Percentiles rank a stretch among this genome's conserved stretches.
These are phyloP conservation scores for Pterocarpus macrocarpus DNA, from an alignment of 306 rosid species.

Conservation along the genomic window DNA sequence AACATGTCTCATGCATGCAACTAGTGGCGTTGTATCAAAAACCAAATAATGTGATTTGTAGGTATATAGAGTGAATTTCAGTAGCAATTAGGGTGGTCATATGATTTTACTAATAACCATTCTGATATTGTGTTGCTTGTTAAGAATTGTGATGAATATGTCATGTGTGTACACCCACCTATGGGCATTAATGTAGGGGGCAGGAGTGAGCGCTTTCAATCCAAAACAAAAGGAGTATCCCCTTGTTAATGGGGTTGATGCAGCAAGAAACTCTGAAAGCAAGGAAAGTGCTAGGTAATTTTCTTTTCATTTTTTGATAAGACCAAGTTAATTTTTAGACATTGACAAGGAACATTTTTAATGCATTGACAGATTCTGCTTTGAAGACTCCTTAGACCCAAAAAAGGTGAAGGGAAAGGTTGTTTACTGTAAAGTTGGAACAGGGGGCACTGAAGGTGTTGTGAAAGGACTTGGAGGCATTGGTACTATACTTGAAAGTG, in stretches of 20 bases:
- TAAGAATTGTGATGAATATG: conserved; percentile 11
- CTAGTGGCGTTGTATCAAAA: not conserved
- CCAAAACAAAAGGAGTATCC: conserved; percentile 63
- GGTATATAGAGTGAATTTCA: not conserved
- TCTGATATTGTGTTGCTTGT: not conserved
- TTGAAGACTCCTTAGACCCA: conserved; percentile 63
- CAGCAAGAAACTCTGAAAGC: conserved; percentile 53
- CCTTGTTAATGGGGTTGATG: conserved; percentile 71
- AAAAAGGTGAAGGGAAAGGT: conserved; percentile 72
- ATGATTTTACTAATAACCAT: not conserved
- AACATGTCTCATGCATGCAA: not conserved
- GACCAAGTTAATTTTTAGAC: not conserved
- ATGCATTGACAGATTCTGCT: conserved; percentile 53
- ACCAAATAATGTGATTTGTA: conserved; percentile 1
- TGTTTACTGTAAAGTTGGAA: conserved; percentile 59
- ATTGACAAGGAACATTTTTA: not conserved
- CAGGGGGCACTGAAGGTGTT: conserved; percentile 71
- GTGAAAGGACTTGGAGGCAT: conserved; percentile 74
- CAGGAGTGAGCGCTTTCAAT: conserved; percentile 69
- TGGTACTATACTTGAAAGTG: conserved; percentile 68
- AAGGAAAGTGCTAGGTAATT: conserved; percentile 67
- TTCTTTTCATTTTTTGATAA: not conserved
- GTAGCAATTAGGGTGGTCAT: not conserved
- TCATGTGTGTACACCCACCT: not conserved
- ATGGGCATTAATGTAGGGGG: conserved; percentile 61